Percentiles rank a stretch among this genome's conserved stretches.
Conservation (phyloP, 371 early-diverging fungal genomes). For the Thermomucor indicae-seudaticae region DNA sequence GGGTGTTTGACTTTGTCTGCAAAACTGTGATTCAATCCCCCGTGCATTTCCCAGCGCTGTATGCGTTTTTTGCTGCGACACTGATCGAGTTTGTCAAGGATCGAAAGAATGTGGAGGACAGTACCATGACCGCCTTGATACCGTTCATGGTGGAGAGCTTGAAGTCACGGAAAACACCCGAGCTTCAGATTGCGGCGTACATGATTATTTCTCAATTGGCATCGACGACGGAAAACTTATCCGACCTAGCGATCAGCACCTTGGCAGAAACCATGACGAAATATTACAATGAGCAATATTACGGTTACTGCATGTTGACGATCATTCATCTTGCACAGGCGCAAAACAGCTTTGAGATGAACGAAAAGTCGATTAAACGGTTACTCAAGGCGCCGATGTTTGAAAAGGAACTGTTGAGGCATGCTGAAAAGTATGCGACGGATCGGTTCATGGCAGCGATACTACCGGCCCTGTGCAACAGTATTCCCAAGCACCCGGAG, state of each 20-base stretch:
- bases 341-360: slow-evolving; percentile 45
- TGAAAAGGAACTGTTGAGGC: slow-evolving; percentile 29
- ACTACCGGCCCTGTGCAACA: slow-evolving; percentile 23
- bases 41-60: slow-evolving; percentile 50
- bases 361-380: slow-evolving; percentile 42
- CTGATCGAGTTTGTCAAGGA: slow-evolving; percentile 58
- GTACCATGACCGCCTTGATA: slow-evolving; percentile 44
- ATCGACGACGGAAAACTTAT: slow-evolving; percentile 45
- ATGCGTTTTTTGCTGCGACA: slow-evolving; percentile 66
- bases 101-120: slow-evolving; percentile 42
- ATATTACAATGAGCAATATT: slow-evolving; percentile 23
- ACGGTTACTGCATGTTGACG: slow-evolving; percentile 50
- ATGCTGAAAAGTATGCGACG: slow-evolving; percentile 49
- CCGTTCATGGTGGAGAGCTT: slow-evolving; percentile 58
- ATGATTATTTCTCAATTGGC: slow-evolving; percentile 70
- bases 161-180: slow-evolving; percentile 37
- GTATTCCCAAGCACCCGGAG: slow-evolving; percentile 15
- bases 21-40: slow-evolving; percentile 44
- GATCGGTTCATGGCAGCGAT: slow-evolving; percentile 49
- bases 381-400: slow-evolving; percentile 29
- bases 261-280: slow-evolving; percentile 43
- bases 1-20: slow-evolving; percentile 66
- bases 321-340: slow-evolving; percentile 65
- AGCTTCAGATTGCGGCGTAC: slow-evolving; percentile 59
- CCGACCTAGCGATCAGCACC: slow-evolving; percentile 40